phyloP scores from a whole-genome alignment of 257 asterid genomes.

The Phtheirospermum japonicum region DNA sequence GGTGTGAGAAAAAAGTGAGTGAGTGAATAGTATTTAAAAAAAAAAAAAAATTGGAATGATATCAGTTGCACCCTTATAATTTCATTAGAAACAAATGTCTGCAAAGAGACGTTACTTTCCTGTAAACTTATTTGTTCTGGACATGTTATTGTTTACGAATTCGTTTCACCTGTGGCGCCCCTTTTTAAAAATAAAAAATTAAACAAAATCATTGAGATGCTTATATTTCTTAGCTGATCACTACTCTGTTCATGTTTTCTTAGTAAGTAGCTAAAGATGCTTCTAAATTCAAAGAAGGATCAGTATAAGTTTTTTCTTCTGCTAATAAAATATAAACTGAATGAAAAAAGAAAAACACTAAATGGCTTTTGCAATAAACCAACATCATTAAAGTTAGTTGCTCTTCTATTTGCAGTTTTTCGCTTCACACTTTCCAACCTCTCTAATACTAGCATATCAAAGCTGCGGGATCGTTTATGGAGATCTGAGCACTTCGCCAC shows the following conservation, averaged over 20 bases:
- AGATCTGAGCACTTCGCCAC: slow-evolving; percentile 94
- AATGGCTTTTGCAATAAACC: neutral
- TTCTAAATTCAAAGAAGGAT: slow-evolving; percentile 10
- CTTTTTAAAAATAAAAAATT: no score
- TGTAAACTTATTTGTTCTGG: neutral
- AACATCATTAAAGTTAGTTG: slow-evolving; percentile 18
- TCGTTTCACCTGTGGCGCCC: no score
- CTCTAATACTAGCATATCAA: slow-evolving; percentile 77
- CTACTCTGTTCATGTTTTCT: slow-evolving; percentile 5
- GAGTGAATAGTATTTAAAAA: neutral
- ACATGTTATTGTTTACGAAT: no score
- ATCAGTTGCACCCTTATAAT: neutral
- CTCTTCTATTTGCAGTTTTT: slow-evolving; percentile 54
- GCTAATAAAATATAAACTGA: neutral
- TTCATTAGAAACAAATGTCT: neutral
- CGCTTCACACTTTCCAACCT: slow-evolving; percentile 44
- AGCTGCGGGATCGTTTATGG: slow-evolving; percentile 98
- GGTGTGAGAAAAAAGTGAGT: neutral
- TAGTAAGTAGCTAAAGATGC: neutral
- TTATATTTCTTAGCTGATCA: slow-evolving; percentile 4
- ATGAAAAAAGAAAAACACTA: neutral
- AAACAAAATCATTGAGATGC: neutral
- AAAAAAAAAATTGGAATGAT: no score
- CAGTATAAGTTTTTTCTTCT: neutral
- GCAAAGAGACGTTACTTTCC: neutral